Base-by-base conservation (phyloP, 1,284 basidiomycete species). In the Cystobasidium slooffiae region DNA sequence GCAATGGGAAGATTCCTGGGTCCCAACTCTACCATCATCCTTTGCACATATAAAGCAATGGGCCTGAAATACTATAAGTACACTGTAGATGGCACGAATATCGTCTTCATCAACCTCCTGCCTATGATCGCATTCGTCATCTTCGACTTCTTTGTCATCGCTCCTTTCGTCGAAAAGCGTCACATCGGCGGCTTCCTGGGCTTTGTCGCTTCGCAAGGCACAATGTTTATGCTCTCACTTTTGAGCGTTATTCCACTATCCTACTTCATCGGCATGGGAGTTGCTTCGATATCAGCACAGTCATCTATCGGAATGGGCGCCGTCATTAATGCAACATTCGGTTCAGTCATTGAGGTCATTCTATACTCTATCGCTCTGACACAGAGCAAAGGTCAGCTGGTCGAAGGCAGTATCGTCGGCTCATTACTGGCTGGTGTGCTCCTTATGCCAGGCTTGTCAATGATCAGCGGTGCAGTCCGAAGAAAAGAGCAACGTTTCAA, bases 251-350 rank as follows among this genome's bases (percentile, higher is more conserved):
- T 99, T 76, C 97, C 97, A 0, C 86, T 99, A 7, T 95, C 93
- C 7, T 99, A 99, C 86, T 99, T 97, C 84, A 98, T 99, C 80
- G 97, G 97, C 24, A 99, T 99, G 97, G 97, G 97, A 1, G 97
- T 99, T 72, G 97, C 97, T 0, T 95, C 93, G 64, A 99, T 99
- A 81, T 94, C 92, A 24, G 96, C 97, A 0, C 97, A 99, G 82
- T 96, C 93, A 0, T 94, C 91, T 16, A 99, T 99, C 77, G 97
- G 97, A 14, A 98, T 99, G 94, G 97, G 97, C 76, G 97, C 97
- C 0, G 96, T 99, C 78, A 99, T 99, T 86, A 99, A 99, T 83
- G 97, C 97, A 0, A 97, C 94, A 0, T 99, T 99, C 80, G 97
- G 97, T 82, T 96, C 93, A 10, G 90, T 99, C 81, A 95, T 99